Evolutionary conservation across 2,329 filamentous ascomycete species (phyloP).

Genomic region (Diaporthe eres): DNA sequence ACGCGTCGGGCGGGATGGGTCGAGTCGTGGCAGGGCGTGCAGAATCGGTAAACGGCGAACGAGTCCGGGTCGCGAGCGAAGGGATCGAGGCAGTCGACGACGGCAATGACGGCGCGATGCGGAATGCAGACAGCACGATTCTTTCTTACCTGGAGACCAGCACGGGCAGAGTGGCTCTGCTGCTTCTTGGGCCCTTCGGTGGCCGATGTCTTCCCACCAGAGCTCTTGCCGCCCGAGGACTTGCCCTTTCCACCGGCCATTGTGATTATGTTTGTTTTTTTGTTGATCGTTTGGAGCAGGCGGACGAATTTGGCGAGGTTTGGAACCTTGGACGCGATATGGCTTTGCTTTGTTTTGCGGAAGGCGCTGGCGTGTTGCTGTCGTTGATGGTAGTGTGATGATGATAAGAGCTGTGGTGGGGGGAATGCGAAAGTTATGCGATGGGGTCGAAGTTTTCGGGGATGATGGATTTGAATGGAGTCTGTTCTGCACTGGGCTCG

Average conservation of each 20-base stretch:
- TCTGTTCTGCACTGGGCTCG: not conserved
- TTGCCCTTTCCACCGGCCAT: slow-evolving; percentile 95
- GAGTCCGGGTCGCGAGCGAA: slow-evolving; percentile 37
- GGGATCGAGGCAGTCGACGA: slow-evolving; percentile 10
- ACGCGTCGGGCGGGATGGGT: slow-evolving; percentile 40
- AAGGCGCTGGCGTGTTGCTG: not conserved
- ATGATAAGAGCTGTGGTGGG: slow-evolving; percentile 37
- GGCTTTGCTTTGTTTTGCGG: not conserved
- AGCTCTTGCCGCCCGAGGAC: slow-evolving; percentile 88
- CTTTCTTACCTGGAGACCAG: slow-evolving; percentile 89
- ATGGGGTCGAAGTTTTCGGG: slow-evolving; percentile 38
- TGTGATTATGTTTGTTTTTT: slow-evolving; percentile 48
- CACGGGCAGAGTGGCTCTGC: slow-evolving; percentile 95
- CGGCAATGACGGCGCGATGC: not conserved
- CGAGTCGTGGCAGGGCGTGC: slow-evolving; percentile 27
- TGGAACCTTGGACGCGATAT: not conserved
- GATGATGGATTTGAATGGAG: slow-evolving; percentile 26
- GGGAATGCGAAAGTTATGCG: slow-evolving; percentile 32
- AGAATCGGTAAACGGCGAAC: slow-evolving; percentile 39
- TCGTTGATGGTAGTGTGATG: slow-evolving; percentile 28
- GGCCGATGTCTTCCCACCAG: slow-evolving; percentile 80
- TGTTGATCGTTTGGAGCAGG: not conserved
- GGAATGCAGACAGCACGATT: slow-evolving; percentile 7
- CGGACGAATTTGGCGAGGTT: not conserved
- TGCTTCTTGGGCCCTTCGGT: slow-evolving; percentile 84